Base-by-base conservation (phyloP, 768 basidiomycete species). In the Panaeolus papilionaceus region DNA sequence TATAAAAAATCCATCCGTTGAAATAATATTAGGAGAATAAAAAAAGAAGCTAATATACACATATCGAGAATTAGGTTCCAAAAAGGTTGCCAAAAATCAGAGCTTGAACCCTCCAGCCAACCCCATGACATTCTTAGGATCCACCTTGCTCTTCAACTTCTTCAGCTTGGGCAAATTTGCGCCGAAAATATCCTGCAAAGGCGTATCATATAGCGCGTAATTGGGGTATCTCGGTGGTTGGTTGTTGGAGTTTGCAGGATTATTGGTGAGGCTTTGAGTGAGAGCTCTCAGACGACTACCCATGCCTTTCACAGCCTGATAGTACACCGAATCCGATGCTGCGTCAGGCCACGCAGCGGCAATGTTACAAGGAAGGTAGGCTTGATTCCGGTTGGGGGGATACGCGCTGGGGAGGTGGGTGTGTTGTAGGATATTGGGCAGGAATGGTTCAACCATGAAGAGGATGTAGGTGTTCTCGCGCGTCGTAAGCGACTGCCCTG, bases 71-170 rank as follows among this genome's bases (percentile, higher is more conserved):
- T 33, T 5, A 33, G 33, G 33, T 33, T 33, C 14, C 4, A 40
- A 14, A 40, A 40, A 1, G 9, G 0, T 40, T 10, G 39, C 14
- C 4, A 40, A 40, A 11, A 40, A 10, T 44, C 16, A 44, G 42
- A 44, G 42, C 42, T 44, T 44, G 16, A 44, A 44, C 11, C 42
- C 42, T 18, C 42, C 89, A 20, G 89, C 82, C 14, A 90, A 82
- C 14, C 82, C 84, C 89, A 92, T 92, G 44, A 90, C 81, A 71
- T 86, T 82, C 7, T 77, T 62, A 0, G 89, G 89, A 74, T 92
- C 90, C 63, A 86, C 79, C 23, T 62, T 65, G 66, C 67, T 71
- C 71, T 85, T 87, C 16, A 90, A 74, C 16, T 62, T 68, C 65
- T 73, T 68, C 67, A 90, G 70, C 14, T 6, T 63, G 2, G 42